Evolutionary conservation across 345 rosid species (phyloP).

Genomic region (Euphorbia peplus): DNA sequence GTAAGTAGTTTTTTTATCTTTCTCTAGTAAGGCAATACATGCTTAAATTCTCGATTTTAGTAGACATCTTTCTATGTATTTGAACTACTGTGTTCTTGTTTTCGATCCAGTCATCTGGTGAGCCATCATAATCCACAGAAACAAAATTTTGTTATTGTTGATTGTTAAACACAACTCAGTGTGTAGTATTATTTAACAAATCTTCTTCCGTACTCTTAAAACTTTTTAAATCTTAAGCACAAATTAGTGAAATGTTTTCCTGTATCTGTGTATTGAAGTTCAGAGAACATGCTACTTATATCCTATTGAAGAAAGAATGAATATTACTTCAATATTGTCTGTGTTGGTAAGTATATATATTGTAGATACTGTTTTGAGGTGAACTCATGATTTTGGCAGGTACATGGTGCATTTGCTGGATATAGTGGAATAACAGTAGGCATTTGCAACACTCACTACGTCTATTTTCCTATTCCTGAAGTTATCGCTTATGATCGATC

Average conservation of each 20-base stretch:
- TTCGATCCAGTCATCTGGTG: background rate
- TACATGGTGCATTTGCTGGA: slow-evolving; percentile 96
- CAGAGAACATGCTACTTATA: background rate
- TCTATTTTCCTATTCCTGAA: slow-evolving; percentile 89
- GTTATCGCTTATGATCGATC: slow-evolving; percentile 81
- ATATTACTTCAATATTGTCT: background rate
- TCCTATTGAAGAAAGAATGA: background rate
- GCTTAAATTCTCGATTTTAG: background rate
- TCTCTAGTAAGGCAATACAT: background rate
- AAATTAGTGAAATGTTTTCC: background rate
- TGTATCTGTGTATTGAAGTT: too few relatives aligned
- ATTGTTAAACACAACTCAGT: too few relatives aligned
- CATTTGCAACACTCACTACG: slow-evolving; percentile 93
- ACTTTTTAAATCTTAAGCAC: background rate
- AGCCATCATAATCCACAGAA: background rate
- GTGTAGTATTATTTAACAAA: too few relatives aligned
- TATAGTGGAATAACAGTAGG: slow-evolving; percentile 94
- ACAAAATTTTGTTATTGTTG: background rate
- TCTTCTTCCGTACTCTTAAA: too few relatives aligned
- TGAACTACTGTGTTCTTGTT: background rate
- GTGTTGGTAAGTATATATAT: background rate
- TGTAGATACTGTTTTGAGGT: background rate
- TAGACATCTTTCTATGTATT: too few relatives aligned
- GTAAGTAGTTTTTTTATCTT: slow-evolving; percentile 43
- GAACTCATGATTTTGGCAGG: slow-evolving; percentile 43